phyloP scores from a whole-genome alignment of 139 green algal genomes.

The Tetradesmus obliquus region DNA sequence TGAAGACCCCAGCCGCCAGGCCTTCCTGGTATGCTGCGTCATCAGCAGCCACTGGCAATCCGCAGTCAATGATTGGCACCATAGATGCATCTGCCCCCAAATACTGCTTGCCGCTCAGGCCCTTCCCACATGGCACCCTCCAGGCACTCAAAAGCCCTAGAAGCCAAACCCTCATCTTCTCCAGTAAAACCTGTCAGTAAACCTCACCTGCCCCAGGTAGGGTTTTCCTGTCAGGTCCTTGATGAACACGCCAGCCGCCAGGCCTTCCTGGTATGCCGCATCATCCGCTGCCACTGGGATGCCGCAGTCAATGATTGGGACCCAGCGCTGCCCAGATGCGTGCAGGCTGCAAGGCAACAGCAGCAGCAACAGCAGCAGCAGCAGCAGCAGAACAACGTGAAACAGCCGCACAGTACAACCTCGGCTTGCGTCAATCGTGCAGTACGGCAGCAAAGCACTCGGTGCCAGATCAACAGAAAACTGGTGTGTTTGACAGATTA shows the following conservation, averaged over 20 bases:
- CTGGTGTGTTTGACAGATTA: not conserved
- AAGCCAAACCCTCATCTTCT: too few relatives aligned
- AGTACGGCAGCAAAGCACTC: too few relatives aligned
- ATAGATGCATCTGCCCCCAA: too few relatives aligned
- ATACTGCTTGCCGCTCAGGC: not conserved
- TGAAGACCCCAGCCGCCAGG: constrained; percentile 18
- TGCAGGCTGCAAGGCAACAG: constrained; percentile 29
- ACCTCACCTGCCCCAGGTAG: constrained; percentile 42
- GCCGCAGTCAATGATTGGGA: constrained; percentile 48
- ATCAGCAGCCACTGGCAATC: too few relatives aligned
- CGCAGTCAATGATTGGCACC: too few relatives aligned
- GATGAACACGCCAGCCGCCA: constrained; percentile 36
- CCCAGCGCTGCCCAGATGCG: constrained; percentile 34
- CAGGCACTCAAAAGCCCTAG: too few relatives aligned
- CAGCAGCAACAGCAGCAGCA: not conserved
- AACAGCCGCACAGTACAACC: not conserved
- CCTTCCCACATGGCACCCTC: not conserved
- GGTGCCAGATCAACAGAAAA: not conserved
- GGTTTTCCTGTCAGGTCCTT: constrained; percentile 20
- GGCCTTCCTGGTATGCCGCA: not conserved
- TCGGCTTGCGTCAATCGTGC: too few relatives aligned
- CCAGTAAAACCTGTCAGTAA: too few relatives aligned
- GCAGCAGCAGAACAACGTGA: not conserved
- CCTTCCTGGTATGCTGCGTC: not conserved
- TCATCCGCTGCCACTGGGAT: constrained; percentile 37